Evolutionary conservation across 768 basidiomycete species (phyloP), one percentile per base, ranked within the genome.

Genomic region (Lactarius pseudohatsudake): DNA sequence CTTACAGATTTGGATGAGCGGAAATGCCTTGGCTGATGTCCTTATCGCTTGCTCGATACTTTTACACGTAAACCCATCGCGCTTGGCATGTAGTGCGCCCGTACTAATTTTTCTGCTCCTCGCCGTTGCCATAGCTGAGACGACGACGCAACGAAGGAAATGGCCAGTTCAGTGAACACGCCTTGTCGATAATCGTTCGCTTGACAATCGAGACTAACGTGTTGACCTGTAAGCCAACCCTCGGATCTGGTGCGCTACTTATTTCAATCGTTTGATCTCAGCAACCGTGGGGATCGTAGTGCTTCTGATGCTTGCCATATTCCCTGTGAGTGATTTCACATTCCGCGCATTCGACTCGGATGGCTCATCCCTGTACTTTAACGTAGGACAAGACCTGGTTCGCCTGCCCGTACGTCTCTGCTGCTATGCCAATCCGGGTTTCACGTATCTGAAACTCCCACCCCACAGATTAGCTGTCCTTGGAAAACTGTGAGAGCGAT

Each of bases 131-230:
- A 6, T 4, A 62, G 61, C 30, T 62, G 28, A 1, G 2, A 8
- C 15, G 2, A 22, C 57, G 47, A 2, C 32, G 18, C 10, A 22
- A 22, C 8, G 10, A 11, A 22, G 5, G 1, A 1, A 6, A 2
- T 30, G 53, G 28, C 15, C 8, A 16, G 32, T 50, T 50, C 20
- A 11, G 36, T 26, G 26, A 62, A 0, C 36, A 57, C 20, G 43
- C 45, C 1, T 22, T 66, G 8, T 15, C 30, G 8, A 62, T 2
- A 34, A 26, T 66, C 28, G 16, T 62, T 16, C n/a, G 61, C 32
- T 58, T 66, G 61, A 66, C 56, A 0, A 13, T 66, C 26, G 65
- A 66, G 57, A 62, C 61, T 10, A 66, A 66, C 26, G 18, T 65
- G 0, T 62, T 72, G 67, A 30, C 70, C 58, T 41, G 70, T 66